Conservation (phyloP, 352 stramenopile species). For the Halophytophthora polymorphica region DNA sequence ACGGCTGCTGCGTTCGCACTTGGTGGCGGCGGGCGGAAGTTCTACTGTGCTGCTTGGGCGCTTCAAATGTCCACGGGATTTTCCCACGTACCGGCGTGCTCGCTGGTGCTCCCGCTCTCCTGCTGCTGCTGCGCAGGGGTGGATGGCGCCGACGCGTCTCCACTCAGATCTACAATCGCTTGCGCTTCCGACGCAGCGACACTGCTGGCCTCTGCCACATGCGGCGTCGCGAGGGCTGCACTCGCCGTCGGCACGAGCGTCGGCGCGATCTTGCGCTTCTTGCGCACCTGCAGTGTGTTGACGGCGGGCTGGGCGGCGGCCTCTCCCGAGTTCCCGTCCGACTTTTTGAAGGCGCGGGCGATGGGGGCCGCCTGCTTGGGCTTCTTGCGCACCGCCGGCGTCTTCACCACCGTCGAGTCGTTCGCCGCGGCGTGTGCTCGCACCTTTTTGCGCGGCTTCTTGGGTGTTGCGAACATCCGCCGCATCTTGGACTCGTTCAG, state of each 20-base stretch:
- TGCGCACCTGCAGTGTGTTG: slow-evolving; percentile 76
- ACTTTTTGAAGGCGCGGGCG: slow-evolving; percentile 17
- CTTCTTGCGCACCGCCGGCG: slow-evolving; percentile 27
- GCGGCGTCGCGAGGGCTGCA: neutral
- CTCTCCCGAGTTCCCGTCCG: slow-evolving; percentile 17
- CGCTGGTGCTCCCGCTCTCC: neutral
- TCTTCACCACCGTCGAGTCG: slow-evolving; percentile 19
- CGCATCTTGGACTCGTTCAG: slow-evolving; percentile 52
- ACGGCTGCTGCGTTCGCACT: neutral
- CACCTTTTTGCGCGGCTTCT: slow-evolving; percentile 62
- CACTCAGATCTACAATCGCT: slow-evolving; percentile 12
- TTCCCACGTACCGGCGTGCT: slow-evolving; percentile 23
- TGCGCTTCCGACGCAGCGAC: slow-evolving; percentile 1
- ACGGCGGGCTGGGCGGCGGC: slow-evolving; percentile 19
- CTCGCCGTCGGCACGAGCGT: slow-evolving; percentile 26
- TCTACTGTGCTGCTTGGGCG: neutral
- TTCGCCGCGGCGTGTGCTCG: slow-evolving; percentile 17
- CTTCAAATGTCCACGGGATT: slow-evolving; percentile 27
- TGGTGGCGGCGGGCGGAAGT: no score
- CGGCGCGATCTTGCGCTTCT: slow-evolving; percentile 78
- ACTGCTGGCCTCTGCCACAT: slow-evolving; percentile 2
- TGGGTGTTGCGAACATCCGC: slow-evolving; percentile 61
- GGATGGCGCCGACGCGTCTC: slow-evolving; percentile 2
- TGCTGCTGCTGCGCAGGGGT: slow-evolving; percentile 5
- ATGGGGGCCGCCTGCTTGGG: slow-evolving; percentile 12